Evolutionary conservation across 768 basidiomycete genomes (phyloP).

Genomic region (Termitomyces sp.): DNA sequence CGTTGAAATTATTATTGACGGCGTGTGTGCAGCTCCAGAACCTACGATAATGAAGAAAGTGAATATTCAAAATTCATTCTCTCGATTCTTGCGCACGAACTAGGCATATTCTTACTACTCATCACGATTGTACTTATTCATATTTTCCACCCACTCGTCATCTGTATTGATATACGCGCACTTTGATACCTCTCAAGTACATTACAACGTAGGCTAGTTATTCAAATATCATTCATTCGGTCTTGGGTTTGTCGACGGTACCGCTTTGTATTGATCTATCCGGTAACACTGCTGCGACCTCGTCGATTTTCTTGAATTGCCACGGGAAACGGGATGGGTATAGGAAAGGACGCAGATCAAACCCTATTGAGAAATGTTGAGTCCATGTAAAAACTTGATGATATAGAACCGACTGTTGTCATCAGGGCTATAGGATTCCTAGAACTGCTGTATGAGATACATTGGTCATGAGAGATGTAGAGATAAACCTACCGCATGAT

Average conservation of each 20-base stretch:
- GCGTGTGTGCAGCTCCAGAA: constrained; percentile 52
- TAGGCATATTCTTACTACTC: constrained; percentile 13
- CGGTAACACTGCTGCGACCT: constrained; percentile 69
- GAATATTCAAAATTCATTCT: constrained; percentile 66
- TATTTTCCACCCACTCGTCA: constrained; percentile 6
- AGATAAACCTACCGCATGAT: constrained; percentile 71
- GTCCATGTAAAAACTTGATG: constrained; percentile 9
- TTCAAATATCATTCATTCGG: constrained; percentile 27
- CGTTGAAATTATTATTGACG: background rate
- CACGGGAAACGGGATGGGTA: constrained; percentile 94
- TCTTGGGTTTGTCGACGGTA: constrained; percentile 37
- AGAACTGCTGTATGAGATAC: background rate
- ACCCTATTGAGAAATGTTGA: constrained; percentile 46
- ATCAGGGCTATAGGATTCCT: constrained; percentile 97
- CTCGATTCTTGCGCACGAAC: constrained; percentile 60
- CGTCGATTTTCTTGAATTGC: constrained; percentile 96
- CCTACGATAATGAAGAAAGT: constrained; percentile 93
- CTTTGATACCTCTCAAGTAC: constrained; percentile 8
- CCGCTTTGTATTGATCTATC: constrained; percentile 47
- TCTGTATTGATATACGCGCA: constrained; percentile 16
- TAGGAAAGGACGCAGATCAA: constrained; percentile 93
- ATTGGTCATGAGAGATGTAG: background rate
- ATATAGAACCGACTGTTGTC: constrained; percentile 71
- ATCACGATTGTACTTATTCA: constrained; percentile 5
- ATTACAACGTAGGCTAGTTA: constrained; percentile 12